Conservation (phyloP, 2,329 filamentous ascomycete species). For the Aureobasidium namibiae region DNA sequence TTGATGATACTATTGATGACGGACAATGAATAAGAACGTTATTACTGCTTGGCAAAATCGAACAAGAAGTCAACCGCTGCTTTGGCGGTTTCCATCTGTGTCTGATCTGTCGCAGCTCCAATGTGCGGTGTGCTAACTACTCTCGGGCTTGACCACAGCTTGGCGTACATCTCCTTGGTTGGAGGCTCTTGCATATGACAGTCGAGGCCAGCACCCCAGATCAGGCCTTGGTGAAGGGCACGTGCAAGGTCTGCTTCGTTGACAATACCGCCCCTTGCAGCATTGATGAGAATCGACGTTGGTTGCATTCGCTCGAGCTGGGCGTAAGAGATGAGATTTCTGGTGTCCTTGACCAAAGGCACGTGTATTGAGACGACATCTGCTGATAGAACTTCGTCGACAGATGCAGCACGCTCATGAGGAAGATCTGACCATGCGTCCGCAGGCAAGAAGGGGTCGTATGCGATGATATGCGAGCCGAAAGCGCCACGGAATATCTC, state of each 20-base stretch:
- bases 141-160: slow-evolving; percentile 20
- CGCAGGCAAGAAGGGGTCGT: slow-evolving; percentile 26
- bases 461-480: slow-evolving; percentile 25
- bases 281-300: slow-evolving; percentile 26
- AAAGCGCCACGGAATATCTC: slow-evolving; percentile 29
- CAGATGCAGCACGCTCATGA: slow-evolving; percentile 21
- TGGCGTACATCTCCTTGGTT: slow-evolving; percentile 20
- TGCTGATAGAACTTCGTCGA: slow-evolving; percentile 25
- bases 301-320: slow-evolving; percentile 24
- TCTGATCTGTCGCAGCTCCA: slow-evolving; percentile 37
- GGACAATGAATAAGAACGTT: neutral
- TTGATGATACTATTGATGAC: neutral
- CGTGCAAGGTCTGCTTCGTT: slow-evolving; percentile 24
- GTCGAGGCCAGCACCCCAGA: slow-evolving; percentile 28
- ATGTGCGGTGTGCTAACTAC: slow-evolving; percentile 38
- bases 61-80: slow-evolving; percentile 28
- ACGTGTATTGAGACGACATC: slow-evolving; percentile 31
- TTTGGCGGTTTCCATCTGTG: slow-evolving; percentile 29
- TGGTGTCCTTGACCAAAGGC: slow-evolving; percentile 24
- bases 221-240: slow-evolving; percentile 19
- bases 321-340: slow-evolving; percentile 23
- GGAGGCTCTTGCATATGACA: slow-evolving; percentile 26
- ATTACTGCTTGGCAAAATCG: neutral
- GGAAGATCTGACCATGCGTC: slow-evolving; percentile 21
- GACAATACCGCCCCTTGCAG: slow-evolving; percentile 27